These are phyloP conservation scores for Astragalus glycyphyllos DNA, from an alignment of 306 rosid species.

Conservation along the genomic window DNA sequence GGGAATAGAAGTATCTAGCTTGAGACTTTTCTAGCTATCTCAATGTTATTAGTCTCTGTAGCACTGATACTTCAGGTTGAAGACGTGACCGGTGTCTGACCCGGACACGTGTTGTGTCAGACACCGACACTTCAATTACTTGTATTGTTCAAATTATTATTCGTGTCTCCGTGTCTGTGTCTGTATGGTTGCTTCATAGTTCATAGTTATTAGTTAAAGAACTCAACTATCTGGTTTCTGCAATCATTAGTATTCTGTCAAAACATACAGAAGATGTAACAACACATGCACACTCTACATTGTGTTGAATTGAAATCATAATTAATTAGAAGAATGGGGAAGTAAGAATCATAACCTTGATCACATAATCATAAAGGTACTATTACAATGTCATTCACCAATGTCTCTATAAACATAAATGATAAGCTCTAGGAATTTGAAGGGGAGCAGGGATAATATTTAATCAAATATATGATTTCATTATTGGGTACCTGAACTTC, in stretches of 20 bases:
- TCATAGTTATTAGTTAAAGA: background rate
- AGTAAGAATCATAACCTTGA: background rate
- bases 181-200: no score
- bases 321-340: conserved; percentile 7
- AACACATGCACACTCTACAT: background rate
- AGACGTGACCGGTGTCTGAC: no score
- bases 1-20: no score
- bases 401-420: background rate
- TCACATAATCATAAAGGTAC: background rate
- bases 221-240: background rate
- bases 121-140: no score
- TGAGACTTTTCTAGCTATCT: background rate
- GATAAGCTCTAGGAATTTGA: background rate
- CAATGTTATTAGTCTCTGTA: background rate
- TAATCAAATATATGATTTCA: conserved; percentile 28
- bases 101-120: no score
- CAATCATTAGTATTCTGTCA: background rate
- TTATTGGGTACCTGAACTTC: conserved; percentile 73
- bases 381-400: background rate
- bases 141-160: no score
- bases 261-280: no score
- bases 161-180: no score
- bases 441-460: background rate
- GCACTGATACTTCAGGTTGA: no score
- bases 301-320: conserved; percentile 1